Percentiles rank a stretch among this genome's conserved stretches.
Conservation (phyloP, 345 rosid genomes). For the Salix dunnii region DNA sequence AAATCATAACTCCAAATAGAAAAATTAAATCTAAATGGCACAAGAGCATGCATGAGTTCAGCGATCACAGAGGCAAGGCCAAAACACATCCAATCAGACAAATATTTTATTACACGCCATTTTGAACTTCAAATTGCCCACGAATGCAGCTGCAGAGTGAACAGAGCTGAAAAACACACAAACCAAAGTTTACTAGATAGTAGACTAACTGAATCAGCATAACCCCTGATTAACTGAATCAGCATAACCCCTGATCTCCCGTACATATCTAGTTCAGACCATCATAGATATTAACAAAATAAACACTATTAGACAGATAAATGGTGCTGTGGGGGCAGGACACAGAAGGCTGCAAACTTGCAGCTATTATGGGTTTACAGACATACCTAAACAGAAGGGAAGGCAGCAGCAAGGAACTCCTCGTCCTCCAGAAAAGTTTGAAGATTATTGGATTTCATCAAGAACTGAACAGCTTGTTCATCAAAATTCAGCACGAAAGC, state of each 20-base stretch:
- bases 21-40: not conserved
- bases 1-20: not conserved
- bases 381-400: not conserved
- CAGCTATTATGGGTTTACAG: not conserved
- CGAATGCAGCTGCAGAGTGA: not conserved
- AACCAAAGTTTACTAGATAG: not conserved
- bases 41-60: not conserved
- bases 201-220: not conserved
- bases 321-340: not conserved
- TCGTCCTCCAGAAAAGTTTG: constrained; percentile 51
- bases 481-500: constrained; percentile 51
- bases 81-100: not conserved
- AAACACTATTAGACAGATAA: not conserved
- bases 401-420: constrained; percentile 23
- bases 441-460: constrained; percentile 57
- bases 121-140: not conserved
- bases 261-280: not conserved
- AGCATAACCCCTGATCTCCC: not conserved
- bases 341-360: not conserved
- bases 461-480: constrained; percentile 46
- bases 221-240: not conserved
- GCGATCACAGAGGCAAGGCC: not conserved
- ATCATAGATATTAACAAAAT: not conserved
- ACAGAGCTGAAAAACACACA: not conserved
- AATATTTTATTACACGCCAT: not conserved